Evolutionary conservation across 495 filamentous ascomycete species (phyloP), one percentile per base, ranked within the genome.

Genomic region (Coniosporium apollinis): DNA sequence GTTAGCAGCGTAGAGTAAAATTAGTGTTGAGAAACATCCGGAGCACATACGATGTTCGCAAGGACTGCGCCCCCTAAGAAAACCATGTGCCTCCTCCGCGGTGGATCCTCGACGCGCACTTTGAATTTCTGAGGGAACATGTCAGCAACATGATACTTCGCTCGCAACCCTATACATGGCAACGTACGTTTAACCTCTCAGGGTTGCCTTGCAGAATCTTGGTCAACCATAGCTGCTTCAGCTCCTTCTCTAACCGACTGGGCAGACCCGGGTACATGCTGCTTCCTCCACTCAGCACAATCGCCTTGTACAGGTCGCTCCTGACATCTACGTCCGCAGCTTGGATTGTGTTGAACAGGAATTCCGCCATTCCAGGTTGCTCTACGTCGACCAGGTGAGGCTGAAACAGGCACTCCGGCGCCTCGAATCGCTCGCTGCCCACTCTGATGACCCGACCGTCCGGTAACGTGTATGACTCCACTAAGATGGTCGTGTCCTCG

Each of bases 201-300:
- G 89, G 86, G 55, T 99, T 79, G 17, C 85, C 84, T 16, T 73
- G 66, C 44, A 96, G 62, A 25, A 94, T 84, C 41, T 78, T 76
- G 9, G 89, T 94, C 37, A 99, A 70, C 91, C 91, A 96, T 49
- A 99, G 57, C 63, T 99, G 89, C 66, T 96, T 96, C 43, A 99
- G 59, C 60, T 99, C 89, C 65, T 96, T 96, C 67, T 99, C 89
- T 54, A 99, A 61, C 34, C 89, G 71, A 28, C 81, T 87, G 10
- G 89, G 91, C 35, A 99, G 65, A 40, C 89, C 89, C 0, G 89
- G 89, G 52, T 99, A 99, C 89, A 99, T 99, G 71, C 79, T 87
- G 61, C 78, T 86, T 42, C 89, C 89, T 45, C 89, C 89, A 29
- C 83, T 93, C 31, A 99, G 72, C 41, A 99, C 89, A 47, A 99